Evolutionary conservation across 2,329 filamentous ascomycete species (phyloP), one percentile per base, ranked within the genome.

Genomic region (Aspergillus pseudonomiae): DNA sequence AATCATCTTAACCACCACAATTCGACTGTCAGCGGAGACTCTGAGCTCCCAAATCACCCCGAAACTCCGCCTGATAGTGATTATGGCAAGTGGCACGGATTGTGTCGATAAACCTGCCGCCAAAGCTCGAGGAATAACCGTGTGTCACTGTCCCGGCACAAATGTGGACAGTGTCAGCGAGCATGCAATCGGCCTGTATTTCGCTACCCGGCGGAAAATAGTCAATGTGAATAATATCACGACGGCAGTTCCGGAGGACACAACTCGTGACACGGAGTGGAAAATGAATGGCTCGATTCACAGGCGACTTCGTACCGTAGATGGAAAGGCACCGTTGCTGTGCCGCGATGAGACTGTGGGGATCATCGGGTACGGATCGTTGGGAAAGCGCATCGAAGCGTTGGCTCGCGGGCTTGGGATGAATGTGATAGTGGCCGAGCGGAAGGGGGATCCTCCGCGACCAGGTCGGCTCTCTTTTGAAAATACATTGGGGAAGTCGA

Each of bases 171-270:
- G 78, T 41, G 82, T 84, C 28, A 77, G 76, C 43, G 83, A 85
- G 69, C 83, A 85, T 74, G 82, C 82, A 6, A 77, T 85, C 54
- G 80, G 77, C 28, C 70, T 85, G 56, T 84, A 84, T 68, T 83
- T 82, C 64, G 82, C 81, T 3, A 71, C 81, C 12, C 75, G 82
- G 57, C 74, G 81, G 52, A 75, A 77, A 57, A 74, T 83, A 9
- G 70, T 81, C 26, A 66, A 71, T 12, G 67, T 81, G 56, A 75
- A 81, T 68, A 66, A 67, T 50, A 46, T 28, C 41, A 46, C 56
- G 6, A 19, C 41, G 3, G n/a, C 43, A 19, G 21, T 58, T 4
- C 56, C 56, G 21, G 28, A 3, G 9, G 50, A 53, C 6, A 14
- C 19, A 16, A 12, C 14, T n/a, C 50, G 7, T 14, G 50, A 53